A percentile compares a stretch with the other conserved stretches of the same genome.
These are phyloP conservation scores for Fusarium sp. DNA, from an alignment of 2,329 filamentous ascomycete species.

Conservation along the genomic window DNA sequence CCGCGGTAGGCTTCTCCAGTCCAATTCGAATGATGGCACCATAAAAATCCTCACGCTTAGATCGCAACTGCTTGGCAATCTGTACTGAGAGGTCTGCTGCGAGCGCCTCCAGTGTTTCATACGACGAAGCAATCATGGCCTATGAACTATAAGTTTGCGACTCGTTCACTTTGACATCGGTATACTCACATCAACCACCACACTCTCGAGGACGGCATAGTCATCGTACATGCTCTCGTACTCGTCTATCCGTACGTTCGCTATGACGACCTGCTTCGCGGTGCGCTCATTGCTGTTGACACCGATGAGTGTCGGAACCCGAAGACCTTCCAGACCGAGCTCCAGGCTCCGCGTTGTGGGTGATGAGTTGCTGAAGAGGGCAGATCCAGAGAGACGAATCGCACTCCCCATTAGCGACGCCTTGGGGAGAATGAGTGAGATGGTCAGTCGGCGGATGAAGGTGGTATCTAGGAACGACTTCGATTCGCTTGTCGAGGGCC, in stretches of 20 bases:
- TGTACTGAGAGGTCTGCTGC: slow-evolving; percentile 60
- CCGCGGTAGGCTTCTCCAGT: slow-evolving; percentile 79
- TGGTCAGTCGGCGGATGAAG: slow-evolving; percentile 59
- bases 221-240: slow-evolving; percentile 60
- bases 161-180: background rate
- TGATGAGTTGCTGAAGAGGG: slow-evolving; percentile 52
- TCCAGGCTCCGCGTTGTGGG: slow-evolving; percentile 45
- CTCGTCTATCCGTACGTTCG: slow-evolving; percentile 71
- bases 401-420: slow-evolving; percentile 74
- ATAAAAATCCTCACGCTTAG: slow-evolving; percentile 38
- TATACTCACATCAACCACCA: slow-evolving; percentile 69
- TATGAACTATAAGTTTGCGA: slow-evolving; percentile 42
- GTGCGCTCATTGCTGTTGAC: slow-evolving; percentile 78
- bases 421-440: slow-evolving; percentile 73
- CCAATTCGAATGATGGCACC: slow-evolving; percentile 68
- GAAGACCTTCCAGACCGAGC: slow-evolving; percentile 67
- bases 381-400: slow-evolving; percentile 63
- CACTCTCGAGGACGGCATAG: slow-evolving; percentile 68
- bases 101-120: slow-evolving; percentile 73
- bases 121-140: slow-evolving; percentile 67
- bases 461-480: slow-evolving; percentile 47
- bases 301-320: slow-evolving; percentile 76
- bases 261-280: slow-evolving; percentile 74
- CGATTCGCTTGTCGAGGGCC: slow-evolving; percentile 5
- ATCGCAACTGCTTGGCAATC: slow-evolving; percentile 59